These are phyloP conservation scores for Trichosanthes truncata DNA, from an alignment of 306 rosid species.

Conservation along the genomic window DNA sequence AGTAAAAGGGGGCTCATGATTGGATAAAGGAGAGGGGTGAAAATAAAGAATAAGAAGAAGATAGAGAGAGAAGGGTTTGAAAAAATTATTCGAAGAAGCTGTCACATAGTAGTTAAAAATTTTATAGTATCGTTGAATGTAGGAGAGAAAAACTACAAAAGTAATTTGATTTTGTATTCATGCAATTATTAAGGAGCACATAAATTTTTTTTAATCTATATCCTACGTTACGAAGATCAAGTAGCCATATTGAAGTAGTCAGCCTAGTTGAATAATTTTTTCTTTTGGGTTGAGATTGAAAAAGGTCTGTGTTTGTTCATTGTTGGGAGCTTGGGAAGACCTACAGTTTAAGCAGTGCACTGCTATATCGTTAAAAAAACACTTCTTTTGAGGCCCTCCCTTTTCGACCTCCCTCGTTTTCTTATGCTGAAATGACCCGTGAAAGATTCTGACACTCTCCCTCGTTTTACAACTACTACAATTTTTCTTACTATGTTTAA, in stretches of 20 bases:
- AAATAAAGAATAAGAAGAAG: not conserved
- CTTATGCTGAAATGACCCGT: constrained; percentile 22
- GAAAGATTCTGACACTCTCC: constrained; percentile 4
- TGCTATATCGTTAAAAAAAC: not conserved
- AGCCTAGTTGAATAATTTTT: no score
- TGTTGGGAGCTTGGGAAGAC: not conserved
- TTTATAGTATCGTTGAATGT: no score
- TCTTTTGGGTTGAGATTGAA: no score
- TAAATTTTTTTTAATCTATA: no score
- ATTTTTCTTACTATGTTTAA: not conserved
- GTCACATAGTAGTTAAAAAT: no score
- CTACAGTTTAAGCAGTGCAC: not conserved
- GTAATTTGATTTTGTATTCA: no score
- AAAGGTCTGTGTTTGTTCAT: not conserved
- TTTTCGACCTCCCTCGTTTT: constrained; percentile 24
- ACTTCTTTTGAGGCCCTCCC: constrained; percentile 33
- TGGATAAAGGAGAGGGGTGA: not conserved
- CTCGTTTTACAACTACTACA: not conserved
- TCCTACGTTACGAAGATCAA: no score
- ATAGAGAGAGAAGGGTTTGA: not conserved
- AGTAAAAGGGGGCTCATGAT: not conserved
- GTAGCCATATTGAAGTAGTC: no score
- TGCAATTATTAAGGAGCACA: no score
- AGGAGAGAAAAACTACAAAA: no score
- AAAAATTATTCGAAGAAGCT: not conserved